Percentiles rank a stretch among this genome's conserved stretches.
These are phyloP conservation scores for Elsinoe necatrix DNA, from an alignment of 2,329 filamentous ascomycete species.

Conservation along the genomic window DNA sequence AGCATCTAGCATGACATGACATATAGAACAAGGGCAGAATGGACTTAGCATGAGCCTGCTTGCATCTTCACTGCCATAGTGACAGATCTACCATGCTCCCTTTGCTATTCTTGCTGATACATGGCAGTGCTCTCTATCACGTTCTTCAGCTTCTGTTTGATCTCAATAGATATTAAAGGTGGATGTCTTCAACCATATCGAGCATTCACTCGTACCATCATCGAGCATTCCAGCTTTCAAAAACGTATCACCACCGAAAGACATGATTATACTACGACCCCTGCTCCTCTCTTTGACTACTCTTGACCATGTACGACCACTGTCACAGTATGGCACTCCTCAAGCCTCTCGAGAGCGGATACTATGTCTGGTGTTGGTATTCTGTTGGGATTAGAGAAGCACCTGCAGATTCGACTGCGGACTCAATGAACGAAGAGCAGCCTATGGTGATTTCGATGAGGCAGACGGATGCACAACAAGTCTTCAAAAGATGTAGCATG, in stretches of 20 bases:
- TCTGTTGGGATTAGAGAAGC: slow-evolving; percentile 15
- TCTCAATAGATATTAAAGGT: background rate
- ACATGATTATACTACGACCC: background rate
- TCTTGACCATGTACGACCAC: background rate
- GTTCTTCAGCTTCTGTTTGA: background rate
- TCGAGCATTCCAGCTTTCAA: background rate
- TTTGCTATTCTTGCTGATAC: background rate
- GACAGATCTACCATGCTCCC: background rate
- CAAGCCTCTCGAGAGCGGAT: background rate
- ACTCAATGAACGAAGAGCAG: background rate
- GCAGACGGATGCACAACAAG: background rate
- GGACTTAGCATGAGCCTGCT: no score
- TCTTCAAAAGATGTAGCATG: background rate
- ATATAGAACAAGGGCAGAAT: background rate
- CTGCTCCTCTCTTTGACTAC: no score
- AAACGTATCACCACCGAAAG: background rate
- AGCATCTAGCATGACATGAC: slow-evolving; percentile 4
- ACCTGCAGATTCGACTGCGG: background rate
- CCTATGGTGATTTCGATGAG: background rate
- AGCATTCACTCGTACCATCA: no score
- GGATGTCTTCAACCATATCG: background rate
- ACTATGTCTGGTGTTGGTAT: slow-evolving; percentile 19
- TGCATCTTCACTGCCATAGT: background rate
- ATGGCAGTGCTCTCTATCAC: background rate
- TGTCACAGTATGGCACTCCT: background rate